These are phyloP conservation scores for Pichia nakasei DNA, from an alignment of 805 yeast species.

Conservation along the genomic window DNA sequence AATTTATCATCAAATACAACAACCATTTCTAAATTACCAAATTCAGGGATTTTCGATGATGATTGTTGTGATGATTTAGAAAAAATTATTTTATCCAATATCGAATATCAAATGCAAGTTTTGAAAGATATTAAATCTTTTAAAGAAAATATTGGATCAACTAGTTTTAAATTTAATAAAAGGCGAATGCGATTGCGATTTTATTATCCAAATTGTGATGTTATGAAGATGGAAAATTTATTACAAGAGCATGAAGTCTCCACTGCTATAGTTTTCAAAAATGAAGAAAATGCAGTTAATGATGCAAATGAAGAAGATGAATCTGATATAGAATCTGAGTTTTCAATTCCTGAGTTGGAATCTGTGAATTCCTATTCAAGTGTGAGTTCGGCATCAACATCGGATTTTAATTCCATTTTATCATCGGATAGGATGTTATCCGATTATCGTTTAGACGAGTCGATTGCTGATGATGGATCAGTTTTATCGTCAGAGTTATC, in stretches of 20 bases:
- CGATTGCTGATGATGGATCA: not conserved
- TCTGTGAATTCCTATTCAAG: not conserved
- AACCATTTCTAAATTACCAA: conserved; percentile 10
- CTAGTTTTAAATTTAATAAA: conserved; percentile 33
- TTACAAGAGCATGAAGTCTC: conserved; percentile 51
- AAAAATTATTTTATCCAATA: not conserved
- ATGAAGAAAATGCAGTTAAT: not conserved
- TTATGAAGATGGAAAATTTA: conserved; percentile 44
- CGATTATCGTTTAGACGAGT: not conserved
- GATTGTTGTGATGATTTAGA: not conserved
- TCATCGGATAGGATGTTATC: not conserved
- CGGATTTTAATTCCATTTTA: not conserved
- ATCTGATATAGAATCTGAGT: not conserved
- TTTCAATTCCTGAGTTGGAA: conserved; percentile 9
- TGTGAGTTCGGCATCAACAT: not conserved
- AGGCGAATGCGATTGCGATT: conserved; percentile 24
- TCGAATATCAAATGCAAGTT: not conserved
- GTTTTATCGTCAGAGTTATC: not conserved
- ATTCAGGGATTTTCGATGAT: conserved; percentile 21
- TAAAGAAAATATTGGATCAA: conserved; percentile 26
- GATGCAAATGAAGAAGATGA: conserved; percentile 38
- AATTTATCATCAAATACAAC: conserved; percentile 26
- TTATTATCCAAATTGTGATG: conserved; percentile 70
- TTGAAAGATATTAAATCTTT: conserved; percentile 16
- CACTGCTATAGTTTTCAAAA: conserved; percentile 19